A percentile compares a stretch with the other conserved stretches of the same genome.
These are phyloP conservation scores for Endothia cerciana DNA, from an alignment of 2,329 filamentous ascomycete species.

Conservation along the genomic window DNA sequence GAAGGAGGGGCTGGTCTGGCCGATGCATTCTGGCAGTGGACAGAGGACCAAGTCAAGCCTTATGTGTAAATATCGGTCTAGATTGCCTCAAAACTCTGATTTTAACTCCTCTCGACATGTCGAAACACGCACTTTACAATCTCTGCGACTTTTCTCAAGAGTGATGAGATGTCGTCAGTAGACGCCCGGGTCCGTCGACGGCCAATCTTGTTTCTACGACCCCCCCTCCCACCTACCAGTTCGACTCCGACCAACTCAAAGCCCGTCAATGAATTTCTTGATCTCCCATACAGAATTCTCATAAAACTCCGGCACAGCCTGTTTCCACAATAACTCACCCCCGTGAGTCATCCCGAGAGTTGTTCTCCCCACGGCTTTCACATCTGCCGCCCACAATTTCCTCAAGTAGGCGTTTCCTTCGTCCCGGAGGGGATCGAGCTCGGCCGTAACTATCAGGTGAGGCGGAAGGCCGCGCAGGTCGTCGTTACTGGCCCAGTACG, in stretches of 20 bases:
- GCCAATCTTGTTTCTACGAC: no score
- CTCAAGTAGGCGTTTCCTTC: constrained; percentile 41
- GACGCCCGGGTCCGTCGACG: no score
- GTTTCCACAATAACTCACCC: constrained; percentile 46
- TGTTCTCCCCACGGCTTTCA: constrained; percentile 30
- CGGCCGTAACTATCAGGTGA: constrained; percentile 45
- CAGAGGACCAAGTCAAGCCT: constrained; percentile 14
- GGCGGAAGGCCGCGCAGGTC: constrained; percentile 38
- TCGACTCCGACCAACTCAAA: background rate
- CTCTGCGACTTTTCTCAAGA: no score
- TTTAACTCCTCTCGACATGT: background rate
- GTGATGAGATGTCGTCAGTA: no score
- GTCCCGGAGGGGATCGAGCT: constrained; percentile 43
- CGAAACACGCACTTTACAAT: no score
- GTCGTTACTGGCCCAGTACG: constrained; percentile 30
- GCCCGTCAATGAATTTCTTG: constrained; percentile 3
- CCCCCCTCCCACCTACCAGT: no score
- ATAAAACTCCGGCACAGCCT: constrained; percentile 45
- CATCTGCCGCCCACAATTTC: constrained; percentile 38
- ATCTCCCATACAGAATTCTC: constrained; percentile 31
- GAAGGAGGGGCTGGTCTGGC: constrained; percentile 18
- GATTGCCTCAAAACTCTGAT: background rate
- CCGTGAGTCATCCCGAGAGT: constrained; percentile 5
- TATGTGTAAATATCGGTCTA: background rate
- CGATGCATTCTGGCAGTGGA: constrained; percentile 21